Conservation (phyloP, 768 basidiomycete species). For the Trametes coccinea region DNA sequence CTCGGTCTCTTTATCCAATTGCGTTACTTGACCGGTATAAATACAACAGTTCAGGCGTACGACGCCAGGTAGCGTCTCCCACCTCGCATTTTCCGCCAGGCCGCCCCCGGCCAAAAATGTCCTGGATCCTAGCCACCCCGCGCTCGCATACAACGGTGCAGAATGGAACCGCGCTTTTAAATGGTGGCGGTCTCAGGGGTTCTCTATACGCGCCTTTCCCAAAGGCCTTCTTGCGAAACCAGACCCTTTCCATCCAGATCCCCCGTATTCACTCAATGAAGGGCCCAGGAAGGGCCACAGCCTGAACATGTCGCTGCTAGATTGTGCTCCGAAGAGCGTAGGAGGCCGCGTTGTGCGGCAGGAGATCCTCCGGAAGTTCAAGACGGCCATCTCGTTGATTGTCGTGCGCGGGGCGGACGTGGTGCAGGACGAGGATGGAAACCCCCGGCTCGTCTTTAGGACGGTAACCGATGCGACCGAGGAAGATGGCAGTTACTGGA, state of each 20-base stretch:
- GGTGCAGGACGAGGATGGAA: constrained; percentile 12
- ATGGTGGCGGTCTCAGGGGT: constrained; percentile 6
- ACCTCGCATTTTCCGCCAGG: background rate
- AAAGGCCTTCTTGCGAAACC: constrained; percentile 34
- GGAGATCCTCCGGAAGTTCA: constrained; percentile 37
- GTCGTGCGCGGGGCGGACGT: constrained; percentile 42
- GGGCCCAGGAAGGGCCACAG: constrained; percentile 7
- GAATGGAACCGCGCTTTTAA: constrained; percentile 8
- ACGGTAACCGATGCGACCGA: too few species aligned
- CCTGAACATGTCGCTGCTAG: constrained; percentile 41
- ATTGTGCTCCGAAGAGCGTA: constrained; percentile 24
- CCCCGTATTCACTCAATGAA: constrained; percentile 20
- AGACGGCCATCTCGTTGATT: constrained; percentile 42
- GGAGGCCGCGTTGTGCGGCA: constrained; percentile 40
- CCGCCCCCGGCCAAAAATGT: background rate
- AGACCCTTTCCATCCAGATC: constrained; percentile 22
- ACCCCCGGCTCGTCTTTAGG: constrained; percentile 15
- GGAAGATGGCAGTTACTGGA: too few species aligned
- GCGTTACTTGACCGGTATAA: background rate
- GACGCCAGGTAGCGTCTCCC: constrained; percentile 38
- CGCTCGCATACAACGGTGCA: constrained; percentile 1
- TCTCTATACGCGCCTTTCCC: constrained; percentile 35
- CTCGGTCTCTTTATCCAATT: background rate
- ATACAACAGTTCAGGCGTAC: constrained; percentile 41
- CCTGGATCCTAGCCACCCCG: constrained; percentile 26